A percentile compares a stretch with the other conserved stretches of the same genome.
phyloP scores from a whole-genome alignment of 192 early-diverging fungal species.

The Coemansia reversa region DNA sequence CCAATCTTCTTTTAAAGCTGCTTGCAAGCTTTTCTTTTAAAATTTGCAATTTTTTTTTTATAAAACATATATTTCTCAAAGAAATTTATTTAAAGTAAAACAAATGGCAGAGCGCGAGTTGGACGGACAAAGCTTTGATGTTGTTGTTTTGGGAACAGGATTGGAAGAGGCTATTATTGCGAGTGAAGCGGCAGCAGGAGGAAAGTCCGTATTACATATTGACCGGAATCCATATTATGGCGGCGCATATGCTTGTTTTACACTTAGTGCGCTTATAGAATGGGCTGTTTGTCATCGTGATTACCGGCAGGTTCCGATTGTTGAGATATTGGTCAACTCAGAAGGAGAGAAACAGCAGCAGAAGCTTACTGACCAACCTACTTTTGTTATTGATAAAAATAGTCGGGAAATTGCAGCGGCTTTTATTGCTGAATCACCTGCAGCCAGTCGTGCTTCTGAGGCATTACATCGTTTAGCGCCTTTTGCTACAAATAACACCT shows the following conservation, averaged over 20 bases:
- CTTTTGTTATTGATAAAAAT: conserved; percentile 8
- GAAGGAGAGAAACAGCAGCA: no score
- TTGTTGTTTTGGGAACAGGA: conserved; percentile 86
- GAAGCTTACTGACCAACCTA: background rate
- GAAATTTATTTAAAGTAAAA: no score
- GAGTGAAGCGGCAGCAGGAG: conserved; percentile 67
- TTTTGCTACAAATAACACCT: background rate
- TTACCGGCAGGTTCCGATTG: conserved; percentile 12
- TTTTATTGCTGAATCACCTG: background rate
- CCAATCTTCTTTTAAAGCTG: no score
- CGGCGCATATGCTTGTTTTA: conserved; percentile 57
- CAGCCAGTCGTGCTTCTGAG: background rate
- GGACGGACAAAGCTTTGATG: conserved; percentile 66
- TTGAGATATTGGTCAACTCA: conserved; percentile 10
- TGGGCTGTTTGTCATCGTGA: conserved; percentile 29
- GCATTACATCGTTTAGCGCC: conserved; percentile 3
- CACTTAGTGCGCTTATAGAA: conserved; percentile 19
- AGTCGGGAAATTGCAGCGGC: background rate
- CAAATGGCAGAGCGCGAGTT: conserved; percentile 19
- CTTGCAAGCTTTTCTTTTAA: no score
- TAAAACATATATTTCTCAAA: no score
- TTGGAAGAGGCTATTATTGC: conserved; percentile 77
- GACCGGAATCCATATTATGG: conserved; percentile 84
- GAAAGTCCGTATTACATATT: conserved; percentile 74
- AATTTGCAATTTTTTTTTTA: no score